These are phyloP conservation scores for Botrytis hyacinthi DNA, from an alignment of 2,329 filamentous ascomycete species.

Conservation along the genomic window DNA sequence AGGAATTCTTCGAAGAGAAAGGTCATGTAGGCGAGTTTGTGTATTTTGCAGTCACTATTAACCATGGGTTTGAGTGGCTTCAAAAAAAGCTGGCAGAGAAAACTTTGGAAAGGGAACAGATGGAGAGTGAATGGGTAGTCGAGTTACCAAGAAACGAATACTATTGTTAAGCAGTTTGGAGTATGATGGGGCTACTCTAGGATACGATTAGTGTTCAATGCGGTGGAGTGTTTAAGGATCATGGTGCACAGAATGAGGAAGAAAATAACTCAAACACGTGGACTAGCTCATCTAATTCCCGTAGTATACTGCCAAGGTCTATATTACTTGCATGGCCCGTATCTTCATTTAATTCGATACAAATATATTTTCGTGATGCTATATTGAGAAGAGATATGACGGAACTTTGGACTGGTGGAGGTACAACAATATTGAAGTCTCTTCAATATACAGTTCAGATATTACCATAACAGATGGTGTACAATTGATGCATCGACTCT, in stretches of 20 bases:
- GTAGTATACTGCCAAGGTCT: not conserved
- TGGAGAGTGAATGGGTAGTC: not conserved
- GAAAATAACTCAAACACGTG: not conserved
- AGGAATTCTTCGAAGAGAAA: not conserved
- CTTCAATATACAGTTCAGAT: not conserved
- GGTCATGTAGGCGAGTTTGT: not conserved
- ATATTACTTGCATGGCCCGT: not conserved
- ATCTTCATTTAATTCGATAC: not conserved
- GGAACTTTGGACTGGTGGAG: not conserved
- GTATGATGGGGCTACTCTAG: not conserved
- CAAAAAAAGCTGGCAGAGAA: not conserved
- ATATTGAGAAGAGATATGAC: not conserved
- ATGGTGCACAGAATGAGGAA: not conserved
- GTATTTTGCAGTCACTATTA: not conserved
- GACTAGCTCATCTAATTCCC: not conserved
- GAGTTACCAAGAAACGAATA: conserved; percentile 5
- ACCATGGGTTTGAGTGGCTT: not conserved
- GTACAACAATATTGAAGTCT: not conserved
- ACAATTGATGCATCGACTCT: not conserved
- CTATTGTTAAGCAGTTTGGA: not conserved
- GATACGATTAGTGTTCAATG: not conserved
- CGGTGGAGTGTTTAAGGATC: not conserved
- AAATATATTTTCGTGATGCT: not conserved
- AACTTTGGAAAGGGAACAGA: not conserved
- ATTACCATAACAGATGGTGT: not conserved